Evolutionary conservation across 345 rosid species (phyloP).

Genomic region (rapeseed (Brassica napus)): DNA sequence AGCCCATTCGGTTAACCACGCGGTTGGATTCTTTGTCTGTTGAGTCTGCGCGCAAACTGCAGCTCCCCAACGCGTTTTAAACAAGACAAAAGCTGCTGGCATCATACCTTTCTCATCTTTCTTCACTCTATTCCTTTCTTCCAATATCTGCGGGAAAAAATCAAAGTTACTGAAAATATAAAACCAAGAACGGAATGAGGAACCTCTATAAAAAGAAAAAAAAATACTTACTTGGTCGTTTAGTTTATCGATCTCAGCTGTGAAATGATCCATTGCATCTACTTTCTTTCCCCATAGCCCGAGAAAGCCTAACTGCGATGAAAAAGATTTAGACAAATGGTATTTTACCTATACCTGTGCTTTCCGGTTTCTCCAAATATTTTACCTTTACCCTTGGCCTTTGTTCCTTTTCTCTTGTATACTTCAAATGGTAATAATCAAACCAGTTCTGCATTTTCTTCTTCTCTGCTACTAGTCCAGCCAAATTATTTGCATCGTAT

Average conservation of each 20-base stretch:
- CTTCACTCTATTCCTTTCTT: constrained; percentile 61
- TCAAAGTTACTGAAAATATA: too few species aligned
- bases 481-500: constrained; percentile 81
- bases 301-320: constrained; percentile 56
- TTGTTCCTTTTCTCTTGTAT: constrained; percentile 49
- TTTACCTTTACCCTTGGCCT: constrained; percentile 67
- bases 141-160: constrained; percentile 51
- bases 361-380: constrained; percentile 39
- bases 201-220: background rate
- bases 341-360: background rate
- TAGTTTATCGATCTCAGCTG: constrained; percentile 63
- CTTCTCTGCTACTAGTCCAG: constrained; percentile 68
- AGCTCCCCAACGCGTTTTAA: constrained; percentile 93
- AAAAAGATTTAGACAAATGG: background rate
- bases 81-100: constrained; percentile 97
- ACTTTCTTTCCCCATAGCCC: constrained; percentile 75
- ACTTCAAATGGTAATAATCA: constrained; percentile 72
- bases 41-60: constrained; percentile 98
- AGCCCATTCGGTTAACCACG: constrained; percentile 98
- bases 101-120: constrained; percentile 68
- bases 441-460: constrained; percentile 75
- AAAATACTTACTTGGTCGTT: constrained; percentile 62
- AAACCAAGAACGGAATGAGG: background rate
- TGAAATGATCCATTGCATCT: constrained; percentile 72
- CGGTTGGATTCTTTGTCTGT: constrained; percentile 78